Evolutionary conservation across 345 rosid species (phyloP), one percentile per base, ranked within the genome.

Genomic region (Sisymbrium altissimum): DNA sequence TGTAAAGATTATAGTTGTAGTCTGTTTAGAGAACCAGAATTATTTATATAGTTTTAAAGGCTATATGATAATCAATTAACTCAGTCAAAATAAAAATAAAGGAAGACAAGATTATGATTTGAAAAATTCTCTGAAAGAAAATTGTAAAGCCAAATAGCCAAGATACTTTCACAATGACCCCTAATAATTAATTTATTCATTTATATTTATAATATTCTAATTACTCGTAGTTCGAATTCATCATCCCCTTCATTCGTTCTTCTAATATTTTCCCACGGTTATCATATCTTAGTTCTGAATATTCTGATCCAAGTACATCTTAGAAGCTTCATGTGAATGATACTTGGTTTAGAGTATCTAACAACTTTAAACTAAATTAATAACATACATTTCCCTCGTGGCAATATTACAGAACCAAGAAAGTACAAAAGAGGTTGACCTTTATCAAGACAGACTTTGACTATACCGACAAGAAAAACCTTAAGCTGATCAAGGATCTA

Each of bases 381-480:
- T n/a, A 33, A 15, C 9, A 41, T n/a, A 17, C 13, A 35, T 25
- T 25, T 59, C n/a, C 68, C 73, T 39, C 78, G 68, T 59, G 73
- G 62, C 62, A 49, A 12, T 33, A 39, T 38, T 23, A 32, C 14
- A 61, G 41, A 52, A 18, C 7, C 38, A 25, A 58, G 5, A 18
- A 64, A 64, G 64, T 52, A 63, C 69, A 62, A 61, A 30, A 63
- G 23, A 56, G 25, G 66, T 57, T 45, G 74, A 70, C 57, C 45
- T 70, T 70, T 53, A 0, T 54, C 1, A 17, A 7, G 13, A 25
- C 64, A 59, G 38, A 52, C 55, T 61, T 32, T n/a, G 70, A 52
- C 45, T 75, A 43, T 75, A 48, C 74, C 58, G 70, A 68, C 70
- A 52, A 48, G 21, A 25, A 29, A 48, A 49, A 48, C 27, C 39